Evolutionary conservation across 2,329 filamentous ascomycete species (phyloP).

Genomic region (Cladophialophora immunda): DNA sequence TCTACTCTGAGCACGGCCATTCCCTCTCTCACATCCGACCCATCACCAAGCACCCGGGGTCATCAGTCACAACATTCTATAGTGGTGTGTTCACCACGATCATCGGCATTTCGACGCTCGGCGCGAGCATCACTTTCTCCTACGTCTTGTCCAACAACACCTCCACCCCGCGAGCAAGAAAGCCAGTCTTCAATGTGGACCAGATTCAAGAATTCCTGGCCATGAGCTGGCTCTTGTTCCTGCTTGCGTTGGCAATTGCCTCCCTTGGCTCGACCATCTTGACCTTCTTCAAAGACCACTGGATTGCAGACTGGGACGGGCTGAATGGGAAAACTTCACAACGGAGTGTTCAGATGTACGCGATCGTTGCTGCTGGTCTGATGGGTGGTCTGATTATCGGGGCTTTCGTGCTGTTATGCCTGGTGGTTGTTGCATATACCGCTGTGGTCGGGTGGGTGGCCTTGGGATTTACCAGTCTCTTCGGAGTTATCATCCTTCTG

Average conservation of each 20-base stretch:
- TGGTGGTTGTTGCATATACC: constrained; percentile 41
- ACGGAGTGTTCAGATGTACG: constrained; percentile 40
- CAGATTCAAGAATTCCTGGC: constrained; percentile 39
- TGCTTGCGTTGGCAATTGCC: constrained; percentile 41
- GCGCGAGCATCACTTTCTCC: constrained; percentile 41
- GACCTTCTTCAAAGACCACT: constrained; percentile 41
- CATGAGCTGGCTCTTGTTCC: constrained; percentile 41
- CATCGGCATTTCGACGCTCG: constrained; percentile 40
- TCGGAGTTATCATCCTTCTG: constrained; percentile 38
- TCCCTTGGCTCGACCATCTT: constrained; percentile 40
- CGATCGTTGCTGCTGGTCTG: constrained; percentile 35
- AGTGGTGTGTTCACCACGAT: constrained; percentile 41
- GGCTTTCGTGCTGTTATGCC: constrained; percentile 40
- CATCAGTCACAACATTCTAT: constrained; percentile 39
- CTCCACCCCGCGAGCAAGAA: constrained; percentile 16
- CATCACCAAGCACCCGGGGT: constrained; percentile 38
- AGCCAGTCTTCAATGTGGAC: constrained; percentile 27
- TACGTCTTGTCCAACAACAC: constrained; percentile 40
- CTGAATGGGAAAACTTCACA: constrained; percentile 36
- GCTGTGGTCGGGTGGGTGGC: constrained; percentile 40
- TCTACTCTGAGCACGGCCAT: constrained; percentile 38
- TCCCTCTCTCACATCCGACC: constrained; percentile 34
- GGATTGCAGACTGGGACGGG: constrained; percentile 41
- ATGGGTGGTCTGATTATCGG: constrained; percentile 38
- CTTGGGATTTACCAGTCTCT: constrained; percentile 39